Conservation (phyloP, 179 eudicot genomes). For the Carnegiea gigantea region DNA sequence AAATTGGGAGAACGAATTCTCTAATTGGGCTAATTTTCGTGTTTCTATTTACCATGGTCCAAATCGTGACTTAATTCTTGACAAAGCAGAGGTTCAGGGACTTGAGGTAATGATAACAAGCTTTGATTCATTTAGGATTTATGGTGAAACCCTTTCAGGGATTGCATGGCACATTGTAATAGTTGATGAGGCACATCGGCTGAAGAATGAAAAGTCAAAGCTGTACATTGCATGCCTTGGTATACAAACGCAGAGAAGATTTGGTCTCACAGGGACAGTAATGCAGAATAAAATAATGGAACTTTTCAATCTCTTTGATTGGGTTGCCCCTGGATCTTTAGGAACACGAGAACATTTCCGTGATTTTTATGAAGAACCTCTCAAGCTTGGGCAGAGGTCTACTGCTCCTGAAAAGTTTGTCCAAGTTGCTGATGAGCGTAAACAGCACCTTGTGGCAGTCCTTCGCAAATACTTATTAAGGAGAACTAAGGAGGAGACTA, state of each 20-base stretch:
- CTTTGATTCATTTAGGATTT: slow-evolving; percentile 88
- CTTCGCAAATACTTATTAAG: slow-evolving; percentile 72
- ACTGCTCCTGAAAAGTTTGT: slow-evolving; percentile 82
- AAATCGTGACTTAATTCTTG: slow-evolving; percentile 84
- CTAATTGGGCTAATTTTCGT: slow-evolving; percentile 77
- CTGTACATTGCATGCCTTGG: slow-evolving; percentile 67
- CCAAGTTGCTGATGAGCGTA: slow-evolving; percentile 75
- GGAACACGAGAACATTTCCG: slow-evolving; percentile 97
- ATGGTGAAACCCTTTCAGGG: slow-evolving; percentile 56
- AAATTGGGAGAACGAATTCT: slow-evolving; percentile 92
- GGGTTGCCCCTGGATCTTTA: slow-evolving; percentile 84
- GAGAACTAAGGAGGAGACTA: slow-evolving; percentile 96
- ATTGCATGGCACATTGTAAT: slow-evolving; percentile 82
- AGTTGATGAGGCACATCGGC: slow-evolving; percentile 93
- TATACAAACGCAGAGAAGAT: slow-evolving; percentile 71
- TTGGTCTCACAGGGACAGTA: slow-evolving; percentile 94
- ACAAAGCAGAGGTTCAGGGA: slow-evolving; percentile 55
- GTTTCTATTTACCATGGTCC: slow-evolving; percentile 90
- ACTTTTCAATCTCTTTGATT: slow-evolving; percentile 88
- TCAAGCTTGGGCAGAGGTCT: slow-evolving; percentile 93
- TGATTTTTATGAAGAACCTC: slow-evolving; percentile 90
- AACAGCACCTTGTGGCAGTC: slow-evolving; percentile 73
- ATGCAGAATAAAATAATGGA: slow-evolving; percentile 99
- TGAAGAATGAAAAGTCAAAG: slow-evolving; percentile 92
- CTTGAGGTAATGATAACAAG: slow-evolving; percentile 89